These are phyloP conservation scores for Diaporthe sp. DNA, from an alignment of 2,329 filamentous ascomycete species.

Conservation along the genomic window DNA sequence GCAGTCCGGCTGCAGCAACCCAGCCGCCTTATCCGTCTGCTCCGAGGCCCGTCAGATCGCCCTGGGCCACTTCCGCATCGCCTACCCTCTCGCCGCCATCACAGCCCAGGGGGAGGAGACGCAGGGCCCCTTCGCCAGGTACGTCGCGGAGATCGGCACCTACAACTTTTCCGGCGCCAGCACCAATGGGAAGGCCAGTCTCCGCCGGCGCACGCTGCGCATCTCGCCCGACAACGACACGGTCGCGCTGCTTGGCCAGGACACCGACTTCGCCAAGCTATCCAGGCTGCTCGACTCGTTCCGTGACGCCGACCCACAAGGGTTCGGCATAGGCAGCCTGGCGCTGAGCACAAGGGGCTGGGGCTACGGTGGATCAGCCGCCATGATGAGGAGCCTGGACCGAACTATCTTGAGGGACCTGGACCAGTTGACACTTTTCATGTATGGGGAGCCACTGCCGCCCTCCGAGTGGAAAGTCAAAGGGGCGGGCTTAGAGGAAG, in stretches of 20 bases:
- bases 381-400: conserved; percentile 46
- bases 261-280: conserved; percentile 46
- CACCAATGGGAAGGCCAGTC: neutral
- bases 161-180: conserved; percentile 36
- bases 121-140: conserved; percentile 40
- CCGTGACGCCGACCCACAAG: conserved; percentile 44
- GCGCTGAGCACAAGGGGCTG: conserved; percentile 48
- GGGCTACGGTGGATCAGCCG: conserved; percentile 45
- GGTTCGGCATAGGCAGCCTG: conserved; percentile 45
- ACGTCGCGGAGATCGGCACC: conserved; percentile 41
- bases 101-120: neutral
- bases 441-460: conserved; percentile 48
- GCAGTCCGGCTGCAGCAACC: conserved; percentile 52
- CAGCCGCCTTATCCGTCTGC: conserved; percentile 50
- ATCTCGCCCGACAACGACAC: conserved; percentile 50
- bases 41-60: conserved; percentile 51
- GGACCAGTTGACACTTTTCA: conserved; percentile 50
- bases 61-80: conserved; percentile 49
- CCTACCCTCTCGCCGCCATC: conserved; percentile 47
- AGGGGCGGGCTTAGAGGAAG: conserved; percentile 12
- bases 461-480: conserved; percentile 48
- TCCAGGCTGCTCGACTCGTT: conserved; percentile 44
- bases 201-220: conserved; percentile 47
- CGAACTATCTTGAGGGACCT: conserved; percentile 46
- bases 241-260: conserved; percentile 50